Base-by-base conservation (phyloP, 192 early-diverging fungal genomes). In the Paraglomus occultum region DNA sequence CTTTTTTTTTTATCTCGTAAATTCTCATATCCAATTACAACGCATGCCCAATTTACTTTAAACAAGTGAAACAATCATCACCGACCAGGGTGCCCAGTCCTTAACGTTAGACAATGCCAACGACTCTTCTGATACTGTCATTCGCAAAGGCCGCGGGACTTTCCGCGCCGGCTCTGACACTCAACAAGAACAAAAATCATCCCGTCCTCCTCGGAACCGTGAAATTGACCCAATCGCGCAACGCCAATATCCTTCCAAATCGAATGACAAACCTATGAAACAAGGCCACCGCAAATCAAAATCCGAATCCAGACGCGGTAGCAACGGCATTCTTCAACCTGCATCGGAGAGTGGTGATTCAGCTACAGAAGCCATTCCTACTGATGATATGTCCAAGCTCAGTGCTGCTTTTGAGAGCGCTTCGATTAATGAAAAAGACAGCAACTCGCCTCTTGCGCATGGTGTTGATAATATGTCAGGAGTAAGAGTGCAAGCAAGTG, bases 211-310 rank as follows among this genome's bases (percentile, higher is more conserved):
- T 0, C 71, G 75, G 38, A 74, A 74, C 57, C 74, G 78, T 2
- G 74, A 80, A 22, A 76, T 80, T 51, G 78, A 80, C 70, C 74
- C 78, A 20, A 80, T 74, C 8, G 62, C 72, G 14, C 64, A 76
- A 44, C 62, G 78, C 38, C 64, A 72, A 12, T 80, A 80, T 39
- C 65, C 65, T 48, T 51, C 65, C 11, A 67, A 67, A 53, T 38
- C 38, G 12, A 42, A 51, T 11, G 65, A 67, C 8, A 67, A 53
- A 53, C 22, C 66, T 45, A 17, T n/a, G 46, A 67, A 63, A 8
- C 14, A 66, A 31, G 49, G 64, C 20, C 46, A 53, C 43, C 8
- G 7, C 46, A 67, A 22, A n/a, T 67, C 66, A 43, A 54, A 67
- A 67, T 67, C 66, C 42, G 66, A 45, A 38, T 54, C 51, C 15